Evolutionary conservation across 1,139 yeast genomes (phyloP).

Genomic region (Candida glucosophila): DNA sequence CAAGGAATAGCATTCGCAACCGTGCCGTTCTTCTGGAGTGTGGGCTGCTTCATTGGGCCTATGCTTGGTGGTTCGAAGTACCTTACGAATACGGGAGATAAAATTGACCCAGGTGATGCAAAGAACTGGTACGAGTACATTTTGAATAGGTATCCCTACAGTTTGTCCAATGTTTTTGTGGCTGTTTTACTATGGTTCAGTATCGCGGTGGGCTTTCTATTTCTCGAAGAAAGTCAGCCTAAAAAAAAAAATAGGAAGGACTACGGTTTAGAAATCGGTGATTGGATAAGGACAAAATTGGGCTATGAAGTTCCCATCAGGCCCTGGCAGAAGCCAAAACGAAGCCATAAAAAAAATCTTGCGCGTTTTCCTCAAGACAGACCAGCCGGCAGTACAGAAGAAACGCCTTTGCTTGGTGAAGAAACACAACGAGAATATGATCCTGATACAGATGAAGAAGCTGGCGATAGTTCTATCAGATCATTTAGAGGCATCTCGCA

Average conservation of each 20-base stretch:
- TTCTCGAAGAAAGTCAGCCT: slow-evolving; percentile 55
- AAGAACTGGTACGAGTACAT: slow-evolving; percentile 14
- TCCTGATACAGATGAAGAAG: slow-evolving; percentile 7
- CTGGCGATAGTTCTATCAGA: slow-evolving; percentile 10
- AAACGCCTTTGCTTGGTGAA: slow-evolving; percentile 4
- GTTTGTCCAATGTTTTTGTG: slow-evolving; percentile 52
- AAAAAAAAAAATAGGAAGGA: slow-evolving; percentile 34
- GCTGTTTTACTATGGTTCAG: slow-evolving; percentile 34
- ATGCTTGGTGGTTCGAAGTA: slow-evolving; percentile 42
- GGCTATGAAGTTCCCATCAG: slow-evolving; percentile 24
- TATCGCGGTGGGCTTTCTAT: slow-evolving; percentile 34
- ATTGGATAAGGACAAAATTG: slow-evolving; percentile 24
- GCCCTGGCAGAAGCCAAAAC: slow-evolving; percentile 24
- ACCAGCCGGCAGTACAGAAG: not conserved
- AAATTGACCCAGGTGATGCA: slow-evolving; percentile 2
- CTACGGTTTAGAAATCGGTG: slow-evolving; percentile 47
- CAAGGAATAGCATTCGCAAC: slow-evolving; percentile 31
- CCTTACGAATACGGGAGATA: slow-evolving; percentile 15
- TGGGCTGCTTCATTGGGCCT: slow-evolving; percentile 44
- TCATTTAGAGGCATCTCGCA: slow-evolving; percentile 21
- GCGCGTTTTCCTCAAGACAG: not conserved
- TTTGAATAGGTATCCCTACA: slow-evolving; percentile 43
- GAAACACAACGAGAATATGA: slow-evolving; percentile 7
- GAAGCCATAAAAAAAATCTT: too few species aligned
- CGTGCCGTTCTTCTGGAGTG: slow-evolving; percentile 25